Conservation (phyloP, 1,284 basidiomycete genomes). For the Apiotrichum sp. region DNA sequence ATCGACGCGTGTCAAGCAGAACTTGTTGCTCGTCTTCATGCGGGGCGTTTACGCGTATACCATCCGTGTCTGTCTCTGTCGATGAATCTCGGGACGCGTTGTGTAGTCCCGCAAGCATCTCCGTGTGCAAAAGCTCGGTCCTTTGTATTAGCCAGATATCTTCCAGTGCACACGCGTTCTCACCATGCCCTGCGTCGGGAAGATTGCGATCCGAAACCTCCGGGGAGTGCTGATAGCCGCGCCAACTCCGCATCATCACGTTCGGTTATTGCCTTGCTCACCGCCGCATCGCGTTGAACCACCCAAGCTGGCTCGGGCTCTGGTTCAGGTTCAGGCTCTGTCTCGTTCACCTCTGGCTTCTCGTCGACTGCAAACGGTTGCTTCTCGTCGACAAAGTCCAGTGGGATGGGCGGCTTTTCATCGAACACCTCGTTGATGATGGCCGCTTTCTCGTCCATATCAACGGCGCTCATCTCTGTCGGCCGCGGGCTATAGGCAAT, state of each 20-base stretch:
- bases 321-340: neutral
- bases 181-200: conserved; percentile 40
- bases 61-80: conserved; percentile 4
- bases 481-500: neutral
- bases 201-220: conserved; percentile 38
- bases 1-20: conserved; percentile 74
- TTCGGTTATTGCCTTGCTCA: conserved; percentile 28
- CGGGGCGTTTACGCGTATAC: conserved; percentile 20
- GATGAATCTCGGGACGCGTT: neutral
- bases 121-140: no score
- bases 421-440: neutral
- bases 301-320: conserved; percentile 29
- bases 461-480: neutral
- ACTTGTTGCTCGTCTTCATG: conserved; percentile 81
- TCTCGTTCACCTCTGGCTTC: no score
- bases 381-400: neutral
- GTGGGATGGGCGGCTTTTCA: neutral
- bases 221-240: conserved; percentile 35
- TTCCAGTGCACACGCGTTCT: conserved; percentile 4
- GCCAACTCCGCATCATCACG: conserved; percentile 29
- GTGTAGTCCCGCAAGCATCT: no score
- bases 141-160: no score
- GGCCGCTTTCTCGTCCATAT: neutral
- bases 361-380: neutral
- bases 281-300: conserved; percentile 23